Conservation (phyloP, 345 rosid species). For the Camelina hispida region DNA sequence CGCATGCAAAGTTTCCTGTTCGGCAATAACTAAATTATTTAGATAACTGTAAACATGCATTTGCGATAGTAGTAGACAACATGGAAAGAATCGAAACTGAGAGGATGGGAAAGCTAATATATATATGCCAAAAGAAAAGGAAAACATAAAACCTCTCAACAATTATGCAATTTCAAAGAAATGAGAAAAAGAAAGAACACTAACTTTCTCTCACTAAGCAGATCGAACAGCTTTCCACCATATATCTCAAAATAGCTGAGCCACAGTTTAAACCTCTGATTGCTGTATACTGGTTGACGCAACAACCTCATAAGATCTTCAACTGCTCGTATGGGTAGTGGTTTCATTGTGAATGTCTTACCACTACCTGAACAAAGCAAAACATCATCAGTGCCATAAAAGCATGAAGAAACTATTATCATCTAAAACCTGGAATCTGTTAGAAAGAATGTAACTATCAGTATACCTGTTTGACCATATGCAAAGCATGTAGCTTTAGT, state of each 20-base stretch:
- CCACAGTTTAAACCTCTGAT: constrained; percentile 92
- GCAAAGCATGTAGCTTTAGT: constrained; percentile 99
- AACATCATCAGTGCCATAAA: constrained; percentile 27
- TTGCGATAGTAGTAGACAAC: constrained; percentile 18
- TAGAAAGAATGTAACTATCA: constrained; percentile 7
- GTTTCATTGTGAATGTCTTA: constrained; percentile 97
- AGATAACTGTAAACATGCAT: constrained; percentile 20
- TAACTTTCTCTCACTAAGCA: constrained; percentile 92
- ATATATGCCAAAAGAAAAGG: constrained; percentile 16
- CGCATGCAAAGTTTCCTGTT: constrained; percentile 98
- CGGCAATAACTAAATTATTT: constrained; percentile 31
- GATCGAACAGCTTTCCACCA: constrained; percentile 97
- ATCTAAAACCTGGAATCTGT: constrained; percentile 12
- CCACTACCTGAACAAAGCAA: constrained; percentile 79
- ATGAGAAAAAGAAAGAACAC: constrained; percentile 40
- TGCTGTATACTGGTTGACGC: constrained; percentile 85
- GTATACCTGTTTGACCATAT: constrained; percentile 97
- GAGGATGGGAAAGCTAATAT: constrained; percentile 10
- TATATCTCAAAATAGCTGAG: constrained; percentile 97
- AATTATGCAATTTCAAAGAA: neutral
- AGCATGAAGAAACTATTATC: constrained; percentile 12
- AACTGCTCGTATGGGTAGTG: constrained; percentile 85
- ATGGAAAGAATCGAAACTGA: constrained; percentile 6
- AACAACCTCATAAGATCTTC: constrained; percentile 88
- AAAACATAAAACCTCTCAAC: constrained; percentile 8